phyloP scores from a whole-genome alignment of 441 rosid species.

The Eutrema salsugineum region DNA sequence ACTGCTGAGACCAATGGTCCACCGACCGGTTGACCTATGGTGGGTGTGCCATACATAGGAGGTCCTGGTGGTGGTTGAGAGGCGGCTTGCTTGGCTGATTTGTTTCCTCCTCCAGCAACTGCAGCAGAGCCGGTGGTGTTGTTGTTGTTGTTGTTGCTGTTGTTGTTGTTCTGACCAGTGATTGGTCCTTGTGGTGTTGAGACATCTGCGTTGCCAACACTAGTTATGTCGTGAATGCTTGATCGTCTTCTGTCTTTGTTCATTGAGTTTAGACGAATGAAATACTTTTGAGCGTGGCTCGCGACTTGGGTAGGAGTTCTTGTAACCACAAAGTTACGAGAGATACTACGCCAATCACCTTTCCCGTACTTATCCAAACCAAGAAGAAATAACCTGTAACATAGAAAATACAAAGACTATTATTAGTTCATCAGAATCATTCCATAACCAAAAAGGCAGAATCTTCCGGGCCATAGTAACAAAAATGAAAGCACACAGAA shows the following conservation, averaged over 20 bases:
- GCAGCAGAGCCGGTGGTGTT: slow-evolving; percentile 30
- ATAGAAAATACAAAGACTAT: neutral
- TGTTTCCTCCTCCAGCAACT: slow-evolving; percentile 51
- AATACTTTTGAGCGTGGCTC: slow-evolving; percentile 96
- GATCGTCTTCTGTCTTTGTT: slow-evolving; percentile 96
- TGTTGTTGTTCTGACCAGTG: slow-evolving; percentile 74
- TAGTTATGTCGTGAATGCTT: slow-evolving; percentile 97
- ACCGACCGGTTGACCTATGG: slow-evolving; percentile 84
- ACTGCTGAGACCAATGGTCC: slow-evolving; percentile 87
- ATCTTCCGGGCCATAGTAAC: neutral
- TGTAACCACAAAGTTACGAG: slow-evolving; percentile 92
- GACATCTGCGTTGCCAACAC: slow-evolving; percentile 70
- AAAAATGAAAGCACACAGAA: neutral
- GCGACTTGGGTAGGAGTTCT: slow-evolving; percentile 99
- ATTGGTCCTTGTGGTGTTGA: slow-evolving; percentile 79
- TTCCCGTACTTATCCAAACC: slow-evolving; percentile 96
- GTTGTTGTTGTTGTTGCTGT: slow-evolving; percentile 13
- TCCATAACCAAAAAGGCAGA: neutral
- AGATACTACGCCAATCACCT: slow-evolving; percentile 99
- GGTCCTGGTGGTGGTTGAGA: slow-evolving; percentile 53
- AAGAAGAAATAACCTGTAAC: slow-evolving; percentile 84
- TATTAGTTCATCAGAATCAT: slow-evolving; percentile 16
- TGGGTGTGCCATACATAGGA: slow-evolving; percentile 64
- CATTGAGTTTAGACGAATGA: slow-evolving; percentile 85
- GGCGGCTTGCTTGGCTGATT: slow-evolving; percentile 57